Evolutionary conservation across 163 green algal genomes (phyloP).

Genomic region (Trebouxia gelatinosa): DNA sequence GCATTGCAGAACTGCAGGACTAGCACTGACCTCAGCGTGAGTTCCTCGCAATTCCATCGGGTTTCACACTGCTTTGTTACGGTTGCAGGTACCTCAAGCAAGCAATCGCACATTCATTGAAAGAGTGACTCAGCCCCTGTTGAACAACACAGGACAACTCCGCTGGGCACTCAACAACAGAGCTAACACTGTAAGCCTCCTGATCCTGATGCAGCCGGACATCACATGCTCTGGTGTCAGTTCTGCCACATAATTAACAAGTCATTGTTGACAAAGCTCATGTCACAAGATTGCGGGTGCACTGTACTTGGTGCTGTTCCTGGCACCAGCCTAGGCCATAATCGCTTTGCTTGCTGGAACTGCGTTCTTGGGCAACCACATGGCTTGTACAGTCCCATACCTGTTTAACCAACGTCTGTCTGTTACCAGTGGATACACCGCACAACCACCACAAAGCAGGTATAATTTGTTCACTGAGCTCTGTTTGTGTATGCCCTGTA

Average conservation of each 20-base stretch:
- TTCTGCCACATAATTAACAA: background rate
- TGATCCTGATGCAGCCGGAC: background rate
- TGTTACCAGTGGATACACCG: background rate
- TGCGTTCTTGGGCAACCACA: too few relatives aligned
- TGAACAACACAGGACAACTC: slow-evolving; percentile 31
- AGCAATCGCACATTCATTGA: background rate
- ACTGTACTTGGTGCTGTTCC: background rate
- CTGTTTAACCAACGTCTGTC: background rate
- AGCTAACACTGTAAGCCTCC: slow-evolving; percentile 11
- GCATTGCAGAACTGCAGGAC: slow-evolving; percentile 20
- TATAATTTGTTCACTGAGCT: background rate
- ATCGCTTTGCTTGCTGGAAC: background rate
- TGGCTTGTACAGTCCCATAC: background rate
- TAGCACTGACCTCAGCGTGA: background rate
- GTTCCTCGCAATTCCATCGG: too few relatives aligned
- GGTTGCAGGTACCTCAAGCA: background rate
- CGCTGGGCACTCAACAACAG: slow-evolving; percentile 53
- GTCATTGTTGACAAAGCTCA: background rate
- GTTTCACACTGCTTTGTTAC: too few relatives aligned
- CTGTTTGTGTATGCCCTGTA: background rate
- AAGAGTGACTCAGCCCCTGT: slow-evolving; percentile 37
- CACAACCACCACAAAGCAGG: background rate
- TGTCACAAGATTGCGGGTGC: too few relatives aligned
- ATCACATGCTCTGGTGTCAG: background rate
- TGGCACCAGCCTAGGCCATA: background rate